Percentiles rank a stretch among this genome's conserved stretches.
Conservation (phyloP, 1,284 basidiomycete genomes). For the Polyporus tsugae region DNA sequence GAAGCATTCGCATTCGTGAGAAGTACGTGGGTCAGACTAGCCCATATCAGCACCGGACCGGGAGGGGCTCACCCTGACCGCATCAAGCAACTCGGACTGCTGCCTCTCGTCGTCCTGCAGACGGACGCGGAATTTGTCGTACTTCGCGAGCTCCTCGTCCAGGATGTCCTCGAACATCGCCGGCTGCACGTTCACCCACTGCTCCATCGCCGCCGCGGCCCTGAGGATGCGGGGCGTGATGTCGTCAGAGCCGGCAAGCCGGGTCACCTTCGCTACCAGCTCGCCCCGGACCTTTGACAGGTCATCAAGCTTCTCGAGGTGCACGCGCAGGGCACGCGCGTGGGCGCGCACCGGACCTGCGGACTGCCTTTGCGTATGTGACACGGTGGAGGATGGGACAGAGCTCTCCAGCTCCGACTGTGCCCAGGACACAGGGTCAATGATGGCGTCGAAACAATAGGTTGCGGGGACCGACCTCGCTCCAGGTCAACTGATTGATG, state of each 20-base stretch:
- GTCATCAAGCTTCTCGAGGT: conserved; percentile 86
- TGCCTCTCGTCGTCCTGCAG: conserved; percentile 66
- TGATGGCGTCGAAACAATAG: background rate
- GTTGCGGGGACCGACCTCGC: conserved; percentile 60
- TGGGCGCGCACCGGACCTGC: conserved; percentile 58
- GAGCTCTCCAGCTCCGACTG: conserved; percentile 75
- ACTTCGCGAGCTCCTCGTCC: conserved; percentile 84
- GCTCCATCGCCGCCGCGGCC: conserved; percentile 69
- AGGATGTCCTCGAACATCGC: conserved; percentile 88
- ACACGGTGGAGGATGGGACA: conserved; percentile 70
- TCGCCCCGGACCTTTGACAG: conserved; percentile 68
- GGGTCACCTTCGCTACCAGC: conserved; percentile 72
- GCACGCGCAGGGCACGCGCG: conserved; percentile 78
- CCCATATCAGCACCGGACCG: background rate
- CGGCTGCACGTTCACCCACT: conserved; percentile 78
- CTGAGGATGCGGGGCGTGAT: conserved; percentile 76
- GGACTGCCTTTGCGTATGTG: conserved; percentile 44
- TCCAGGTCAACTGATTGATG: conserved; percentile 75
- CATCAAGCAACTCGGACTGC: conserved; percentile 72
- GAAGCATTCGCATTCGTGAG: background rate
- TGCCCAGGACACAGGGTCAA: background rate
- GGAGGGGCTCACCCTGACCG: conserved; percentile 69
- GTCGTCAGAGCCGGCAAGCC: conserved; percentile 77
- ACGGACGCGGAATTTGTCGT: conserved; percentile 75
- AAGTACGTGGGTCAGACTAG: background rate